phyloP scores from a whole-genome alignment of 257 asterid species.

The Plantago ovata region DNA sequence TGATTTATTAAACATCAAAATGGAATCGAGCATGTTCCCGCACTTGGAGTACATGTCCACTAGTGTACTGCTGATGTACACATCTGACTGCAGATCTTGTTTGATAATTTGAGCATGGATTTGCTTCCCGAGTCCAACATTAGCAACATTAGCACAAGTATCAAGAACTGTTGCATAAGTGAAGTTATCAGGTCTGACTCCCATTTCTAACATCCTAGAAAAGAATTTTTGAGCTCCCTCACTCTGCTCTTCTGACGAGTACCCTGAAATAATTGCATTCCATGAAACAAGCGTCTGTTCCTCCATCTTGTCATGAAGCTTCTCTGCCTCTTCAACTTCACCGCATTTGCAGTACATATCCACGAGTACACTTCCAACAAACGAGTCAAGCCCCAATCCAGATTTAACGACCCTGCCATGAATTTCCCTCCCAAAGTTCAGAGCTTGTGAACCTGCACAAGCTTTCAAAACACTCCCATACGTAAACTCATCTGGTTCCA shows the following conservation, averaged over 20 bases:
- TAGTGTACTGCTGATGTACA: constrained; percentile 70
- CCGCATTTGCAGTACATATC: constrained; percentile 93
- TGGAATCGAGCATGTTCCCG: constrained; percentile 69
- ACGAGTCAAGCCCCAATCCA: constrained; percentile 67
- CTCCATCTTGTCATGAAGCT: constrained; percentile 57
- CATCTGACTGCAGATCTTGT: constrained; percentile 72
- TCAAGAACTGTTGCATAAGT: constrained; percentile 90
- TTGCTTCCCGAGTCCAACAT: constrained; percentile 80
- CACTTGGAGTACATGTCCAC: constrained; percentile 98
- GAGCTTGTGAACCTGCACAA: constrained; percentile 67
- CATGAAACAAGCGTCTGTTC: constrained; percentile 65
- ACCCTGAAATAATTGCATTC: constrained; percentile 84
- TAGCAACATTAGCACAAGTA: constrained; percentile 82
- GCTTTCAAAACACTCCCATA: constrained; percentile 87
- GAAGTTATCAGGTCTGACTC: constrained; percentile 70
- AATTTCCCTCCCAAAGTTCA: constrained; percentile 57
- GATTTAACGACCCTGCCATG: constrained; percentile 66
- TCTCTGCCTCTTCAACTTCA: constrained; percentile 78
- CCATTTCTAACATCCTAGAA: constrained; percentile 56
- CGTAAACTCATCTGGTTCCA: constrained; percentile 86
- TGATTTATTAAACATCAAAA: constrained; percentile 67
- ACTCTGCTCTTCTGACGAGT: constrained; percentile 62
- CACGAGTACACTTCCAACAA: constrained; percentile 68
- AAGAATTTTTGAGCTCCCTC: constrained; percentile 75
- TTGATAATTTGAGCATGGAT: constrained; percentile 85